Base-by-base conservation (phyloP, 345 rosid genomes). In the Eucalyptus microcorys region DNA sequence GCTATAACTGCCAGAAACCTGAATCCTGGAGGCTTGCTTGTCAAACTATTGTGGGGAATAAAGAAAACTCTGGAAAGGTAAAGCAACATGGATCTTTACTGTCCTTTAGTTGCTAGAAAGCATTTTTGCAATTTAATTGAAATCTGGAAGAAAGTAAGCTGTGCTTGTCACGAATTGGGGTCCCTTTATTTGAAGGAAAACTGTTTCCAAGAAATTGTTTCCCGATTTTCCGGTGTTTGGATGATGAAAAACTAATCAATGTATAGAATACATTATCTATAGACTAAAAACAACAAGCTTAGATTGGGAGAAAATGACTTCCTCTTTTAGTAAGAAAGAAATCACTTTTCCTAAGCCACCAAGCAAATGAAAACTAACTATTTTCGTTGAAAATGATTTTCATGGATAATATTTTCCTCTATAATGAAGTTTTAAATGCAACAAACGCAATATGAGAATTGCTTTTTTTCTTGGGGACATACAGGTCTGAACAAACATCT, bases 1-100 rank as follows among this genome's bases (percentile, higher is more conserved):
- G 68, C 89, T 90, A 6, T 30, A 85, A 50, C 81, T 92, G 87
- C 85, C 94, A 95, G 97, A 96, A 95, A 92, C 98, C 99, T 12
- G 97, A 97, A 90, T 92, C 99, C 10, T 97, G 99, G 98, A 95
- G 98, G 87, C 96, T 97, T 71, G 95, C 98, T 24, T 97, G 99
- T 91, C 97, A 95, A 88, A 97, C 97, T n/a, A 97, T 96, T 68
- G 98, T 97, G 49, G 99, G 98, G 89, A 94, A 97, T 90, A 95
- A 97, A 90, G 94, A 96, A 88, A 96, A 96, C 91, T 93, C 95
- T 22, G 99, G 99, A 90, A 95, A 96, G 98, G 98, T 96, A 93
- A 61, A 37, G 80, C 53, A 5, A 26, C 26, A n/a, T 42, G 66
- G 37, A 49, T 10, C 42, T 43, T 14, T 66, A 59, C 49, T 47